Evolutionary conservation across 1,139 yeast species (phyloP), one percentile per base, ranked within the genome.

Genomic region (Casaregolazyma lundiana): DNA sequence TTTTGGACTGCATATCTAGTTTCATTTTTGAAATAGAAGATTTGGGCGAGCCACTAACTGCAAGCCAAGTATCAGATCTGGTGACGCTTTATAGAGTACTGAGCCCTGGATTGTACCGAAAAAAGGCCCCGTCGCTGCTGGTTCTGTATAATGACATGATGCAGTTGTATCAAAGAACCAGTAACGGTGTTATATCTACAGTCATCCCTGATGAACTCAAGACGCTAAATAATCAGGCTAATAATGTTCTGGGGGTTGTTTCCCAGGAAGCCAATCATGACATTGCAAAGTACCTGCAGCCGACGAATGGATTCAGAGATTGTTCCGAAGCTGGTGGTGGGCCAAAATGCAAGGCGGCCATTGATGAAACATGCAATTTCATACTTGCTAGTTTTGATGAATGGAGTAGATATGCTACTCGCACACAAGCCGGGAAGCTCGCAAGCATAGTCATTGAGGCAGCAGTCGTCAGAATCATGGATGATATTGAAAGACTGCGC

Each of bases 401-500:
- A 13, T 58, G 60, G 58, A 45, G 41, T 19, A 40, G 45, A 11
- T 54, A 54, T 18, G 53, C 59, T 2, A 49, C 61, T 6, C 49
- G 52, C 38, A 54, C 56, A 1, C 50, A 57, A n/a, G 56, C 62
- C 3, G 54, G 54, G 19, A 50, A 52, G 19, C 53, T 64, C 13
- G 41, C 64, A 15, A 63, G 66, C 2, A 46, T 53, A 3, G 43
- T 66, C n/a, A 53, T 63, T 4, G 69, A 67, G 48, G 53, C 53
- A 18, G 50, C 58, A 16, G 62, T 62, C 6, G 50, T 54, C 2
- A 41, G 56, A 4, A 46, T 63, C 6, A 58, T 64, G 24, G 40
- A 47, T 1, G 51, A 52, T 7, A 53, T 66, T 9, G 63, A 58
- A 43, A 49, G 53, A 4, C 53, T 53, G 39, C 53, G 50, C 11